phyloP scores from a whole-genome alignment of 1,284 basidiomycete species.

The Xerocomus minutiporus region DNA sequence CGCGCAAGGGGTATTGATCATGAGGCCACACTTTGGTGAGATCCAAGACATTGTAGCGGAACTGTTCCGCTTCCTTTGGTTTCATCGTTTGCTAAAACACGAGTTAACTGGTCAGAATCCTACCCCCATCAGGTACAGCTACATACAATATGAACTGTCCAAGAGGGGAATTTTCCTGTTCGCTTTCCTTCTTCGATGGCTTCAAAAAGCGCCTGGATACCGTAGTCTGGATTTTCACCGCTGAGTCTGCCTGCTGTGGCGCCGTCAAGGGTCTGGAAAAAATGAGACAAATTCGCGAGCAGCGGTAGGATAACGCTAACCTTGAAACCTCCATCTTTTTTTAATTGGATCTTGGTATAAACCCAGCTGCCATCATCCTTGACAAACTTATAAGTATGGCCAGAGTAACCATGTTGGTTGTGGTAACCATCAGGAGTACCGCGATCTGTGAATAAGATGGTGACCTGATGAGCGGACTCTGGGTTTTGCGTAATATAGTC shows the following conservation, averaged over 20 bases:
- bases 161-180: slow-evolving; percentile 56
- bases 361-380: slow-evolving; percentile 79
- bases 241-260: slow-evolving; percentile 52
- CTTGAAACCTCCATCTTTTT: slow-evolving; percentile 75
- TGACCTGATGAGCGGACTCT: slow-evolving; percentile 86
- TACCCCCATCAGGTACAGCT: not conserved
- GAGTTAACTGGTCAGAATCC: slow-evolving; percentile 8
- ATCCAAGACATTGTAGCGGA: slow-evolving; percentile 86
- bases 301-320: slow-evolving; percentile 27
- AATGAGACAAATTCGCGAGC: not conserved
- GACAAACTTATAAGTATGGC: slow-evolving; percentile 89
- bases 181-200: slow-evolving; percentile 64
- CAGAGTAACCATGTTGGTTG: slow-evolving; percentile 85
- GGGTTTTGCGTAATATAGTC: slow-evolving; percentile 92
- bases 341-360: slow-evolving; percentile 81
- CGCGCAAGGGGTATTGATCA: slow-evolving; percentile 79
- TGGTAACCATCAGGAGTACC: slow-evolving; percentile 86
- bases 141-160: slow-evolving; percentile 72
- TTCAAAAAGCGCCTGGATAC: slow-evolving; percentile 72
- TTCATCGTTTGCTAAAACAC: slow-evolving; percentile 80
- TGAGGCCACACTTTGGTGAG: slow-evolving; percentile 91
- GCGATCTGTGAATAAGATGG: slow-evolving; percentile 88
- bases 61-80: slow-evolving; percentile 81
- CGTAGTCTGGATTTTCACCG: slow-evolving; percentile 80
- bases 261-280: slow-evolving; percentile 54